Base-by-base conservation (phyloP, 495 filamentous ascomycete species). In the Hyphodiscus hymeniophilus region DNA sequence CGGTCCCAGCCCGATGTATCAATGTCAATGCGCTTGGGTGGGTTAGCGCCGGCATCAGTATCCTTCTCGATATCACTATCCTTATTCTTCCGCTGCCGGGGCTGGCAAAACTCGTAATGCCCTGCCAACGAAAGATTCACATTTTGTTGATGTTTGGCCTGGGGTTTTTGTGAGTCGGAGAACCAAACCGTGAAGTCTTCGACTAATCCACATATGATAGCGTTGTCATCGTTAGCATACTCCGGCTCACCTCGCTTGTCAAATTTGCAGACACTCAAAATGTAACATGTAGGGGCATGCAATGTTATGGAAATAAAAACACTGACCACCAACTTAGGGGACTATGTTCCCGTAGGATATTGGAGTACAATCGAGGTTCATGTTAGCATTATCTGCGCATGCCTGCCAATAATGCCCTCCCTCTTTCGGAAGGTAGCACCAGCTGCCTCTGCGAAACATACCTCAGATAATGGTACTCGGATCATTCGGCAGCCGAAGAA, bases 51-150 rank as follows among this genome's bases (percentile, higher is more conserved):
- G 64, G 63, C 0, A 65, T 73, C 20, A 78, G 76, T 59, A 74
- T 80, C 36, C 38, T 68, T 22, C 72, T 70, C 31, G 76, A 80
- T 54, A 41, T 75, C 24, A 60, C 66, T 21, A 59, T 75, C 39
- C 69, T 74, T 33, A 23, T 74, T 0, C 68, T 79, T 36, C 77
- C 77, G 0, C 61, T 80, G 35, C 72, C 71, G 8, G 63, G 63
- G 7, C 59, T 78, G 18, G 67, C 64, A 60, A 56, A 55, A 0
- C 53, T 73, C 12, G 66, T 68, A 1, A 66, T 74, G 40, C 63
- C 67, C 11, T 51, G 48, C 24, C 58, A 51, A 5, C 60, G 69
- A 47, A 71, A 67, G 38, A 31, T 63, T 23, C 59, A 66, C 31
- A 59, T 73, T 3, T 60, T 68, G 1, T 56, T 52, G 11, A 66